Evolutionary conservation across 306 rosid species (phyloP).

Genomic region (Hylodesmum podocarpum): DNA sequence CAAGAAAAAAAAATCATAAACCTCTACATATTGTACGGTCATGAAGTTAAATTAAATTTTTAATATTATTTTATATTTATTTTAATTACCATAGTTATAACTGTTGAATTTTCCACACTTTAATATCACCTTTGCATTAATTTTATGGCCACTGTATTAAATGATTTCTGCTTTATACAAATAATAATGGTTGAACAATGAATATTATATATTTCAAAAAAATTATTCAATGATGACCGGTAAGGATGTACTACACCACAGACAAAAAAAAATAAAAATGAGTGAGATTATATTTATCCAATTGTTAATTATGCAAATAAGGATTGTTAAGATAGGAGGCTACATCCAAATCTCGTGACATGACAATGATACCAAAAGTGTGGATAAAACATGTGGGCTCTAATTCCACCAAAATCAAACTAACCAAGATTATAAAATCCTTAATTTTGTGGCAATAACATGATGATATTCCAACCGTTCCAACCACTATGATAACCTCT

Average conservation of each 20-base stretch:
- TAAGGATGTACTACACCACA: no score
- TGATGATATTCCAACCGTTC: conserved; percentile 43
- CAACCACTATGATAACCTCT: conserved; percentile 40
- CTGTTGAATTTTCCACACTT: background rate
- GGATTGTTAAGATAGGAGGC: background rate
- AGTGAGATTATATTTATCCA: background rate
- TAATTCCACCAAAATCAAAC: conserved; percentile 7
- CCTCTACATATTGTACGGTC: no score
- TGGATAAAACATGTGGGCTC: background rate
- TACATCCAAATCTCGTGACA: background rate
- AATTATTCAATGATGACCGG: no score
- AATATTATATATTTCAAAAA: no score
- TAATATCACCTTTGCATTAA: background rate
- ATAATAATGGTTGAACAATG: background rate
- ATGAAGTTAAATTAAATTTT: no score
- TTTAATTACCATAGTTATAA: background rate
- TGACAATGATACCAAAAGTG: background rate
- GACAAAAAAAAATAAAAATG: no score
- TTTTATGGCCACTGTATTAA: background rate
- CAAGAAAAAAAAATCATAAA: no score
- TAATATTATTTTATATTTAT: no score
- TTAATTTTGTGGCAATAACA: conserved; percentile 45
- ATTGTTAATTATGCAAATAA: background rate
- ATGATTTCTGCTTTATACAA: background rate
- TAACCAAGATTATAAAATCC: background rate